Percentiles rank a stretch among this genome's conserved stretches.
Evolutionary conservation across 2,329 filamentous ascomycete genomes (phyloP).

Genomic region (Curvularia lunata): DNA sequence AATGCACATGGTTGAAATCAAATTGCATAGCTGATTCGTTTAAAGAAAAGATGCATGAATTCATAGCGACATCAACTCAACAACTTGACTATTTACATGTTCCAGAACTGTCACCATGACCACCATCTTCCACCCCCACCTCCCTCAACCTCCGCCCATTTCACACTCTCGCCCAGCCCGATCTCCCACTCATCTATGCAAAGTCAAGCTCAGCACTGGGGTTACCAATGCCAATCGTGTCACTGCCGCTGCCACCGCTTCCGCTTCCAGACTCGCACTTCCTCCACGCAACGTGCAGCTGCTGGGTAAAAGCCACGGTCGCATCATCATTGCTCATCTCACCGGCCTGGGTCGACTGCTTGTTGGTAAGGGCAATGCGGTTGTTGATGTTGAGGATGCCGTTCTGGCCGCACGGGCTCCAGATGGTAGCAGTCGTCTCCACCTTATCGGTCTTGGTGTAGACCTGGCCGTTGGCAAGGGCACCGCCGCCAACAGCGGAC

Average conservation of each 20-base stretch:
- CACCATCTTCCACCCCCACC: neutral
- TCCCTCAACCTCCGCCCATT: neutral
- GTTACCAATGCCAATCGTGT: slow-evolving; percentile 35
- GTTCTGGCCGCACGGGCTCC: slow-evolving; percentile 43
- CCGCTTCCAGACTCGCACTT: slow-evolving; percentile 24
- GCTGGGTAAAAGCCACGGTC: slow-evolving; percentile 45
- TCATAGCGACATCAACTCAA: slow-evolving; percentile 1
- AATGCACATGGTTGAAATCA: too few relatives aligned
- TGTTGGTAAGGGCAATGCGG: slow-evolving; percentile 36
- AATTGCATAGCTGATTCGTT: neutral
- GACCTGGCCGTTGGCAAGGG: slow-evolving; percentile 49
- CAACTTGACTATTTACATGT: slow-evolving; percentile 7
- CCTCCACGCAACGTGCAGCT: slow-evolving; percentile 44
- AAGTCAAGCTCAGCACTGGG: slow-evolving; percentile 28
- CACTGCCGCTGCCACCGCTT: slow-evolving; percentile 16
- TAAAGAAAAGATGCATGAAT: neutral
- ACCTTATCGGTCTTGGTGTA: slow-evolving; percentile 56
- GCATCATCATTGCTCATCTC: slow-evolving; percentile 46
- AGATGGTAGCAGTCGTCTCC: slow-evolving; percentile 44
- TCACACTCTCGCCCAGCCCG: neutral
- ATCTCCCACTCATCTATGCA: neutral
- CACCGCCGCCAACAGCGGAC: slow-evolving; percentile 42
- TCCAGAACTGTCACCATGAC: neutral
- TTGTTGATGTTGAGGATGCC: slow-evolving; percentile 47
- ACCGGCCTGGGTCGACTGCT: slow-evolving; percentile 29